Evolutionary conservation across 2,329 filamentous ascomycete genomes (phyloP).

Genomic region (Colletotrichum neosansevieriae): DNA sequence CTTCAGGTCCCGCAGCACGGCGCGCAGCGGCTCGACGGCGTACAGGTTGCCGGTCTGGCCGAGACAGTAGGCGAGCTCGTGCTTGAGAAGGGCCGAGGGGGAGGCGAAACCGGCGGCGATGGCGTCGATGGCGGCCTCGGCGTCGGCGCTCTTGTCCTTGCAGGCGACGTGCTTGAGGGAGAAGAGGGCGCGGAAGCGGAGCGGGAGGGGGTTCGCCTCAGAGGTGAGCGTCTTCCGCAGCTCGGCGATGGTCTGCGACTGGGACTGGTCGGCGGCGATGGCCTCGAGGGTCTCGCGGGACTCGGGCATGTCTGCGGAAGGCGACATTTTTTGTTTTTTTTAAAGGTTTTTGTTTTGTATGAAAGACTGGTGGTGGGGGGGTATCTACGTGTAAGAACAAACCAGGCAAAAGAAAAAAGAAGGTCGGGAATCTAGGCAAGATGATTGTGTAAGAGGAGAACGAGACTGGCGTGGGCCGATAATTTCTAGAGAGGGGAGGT

Average conservation of each 20-base stretch:
- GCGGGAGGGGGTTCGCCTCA: constrained; percentile 84
- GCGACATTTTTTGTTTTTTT: constrained; percentile 42
- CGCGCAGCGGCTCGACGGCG: constrained; percentile 78
- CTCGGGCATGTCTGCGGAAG: constrained; percentile 41
- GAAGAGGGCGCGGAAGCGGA: constrained; percentile 96
- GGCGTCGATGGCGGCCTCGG: constrained; percentile 73
- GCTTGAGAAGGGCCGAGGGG: constrained; percentile 90
- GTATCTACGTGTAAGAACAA: constrained; percentile 7
- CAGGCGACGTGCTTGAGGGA: constrained; percentile 94
- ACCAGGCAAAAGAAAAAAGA: constrained; percentile 1
- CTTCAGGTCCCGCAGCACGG: constrained; percentile 79
- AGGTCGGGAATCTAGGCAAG: not conserved
- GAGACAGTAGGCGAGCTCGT: constrained; percentile 96
- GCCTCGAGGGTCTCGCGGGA: constrained; percentile 36
- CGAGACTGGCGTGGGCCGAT: constrained; percentile 23
- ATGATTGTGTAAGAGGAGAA: not conserved
- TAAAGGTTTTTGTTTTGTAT: too few species aligned
- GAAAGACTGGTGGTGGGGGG: not conserved
- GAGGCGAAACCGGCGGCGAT: constrained; percentile 90
- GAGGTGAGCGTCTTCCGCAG: constrained; percentile 83
- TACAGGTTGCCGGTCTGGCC: constrained; percentile 87
- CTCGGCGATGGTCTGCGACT: constrained; percentile 59
- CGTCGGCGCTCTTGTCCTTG: constrained; percentile 71
- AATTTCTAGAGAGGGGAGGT: not conserved
- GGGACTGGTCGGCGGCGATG: constrained; percentile 35